Percentiles rank a stretch among this genome's conserved stretches.
phyloP scores from a whole-genome alignment of 2,329 filamentous ascomycete genomes.

The Tolypocladium inflatum region DNA sequence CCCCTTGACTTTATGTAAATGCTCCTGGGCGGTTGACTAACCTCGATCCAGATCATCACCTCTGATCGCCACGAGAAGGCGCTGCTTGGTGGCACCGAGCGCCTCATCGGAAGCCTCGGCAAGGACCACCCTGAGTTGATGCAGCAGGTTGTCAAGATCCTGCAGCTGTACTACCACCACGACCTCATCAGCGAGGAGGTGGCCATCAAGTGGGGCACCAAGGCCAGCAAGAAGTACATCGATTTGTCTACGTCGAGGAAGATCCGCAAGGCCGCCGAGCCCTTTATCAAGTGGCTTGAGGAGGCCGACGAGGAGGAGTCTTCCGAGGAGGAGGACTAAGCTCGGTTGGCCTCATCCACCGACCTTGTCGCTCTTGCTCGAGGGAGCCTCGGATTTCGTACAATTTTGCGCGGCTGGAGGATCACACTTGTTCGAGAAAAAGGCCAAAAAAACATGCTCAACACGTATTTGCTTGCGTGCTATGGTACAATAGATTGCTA shows the following conservation, averaged over 20 bases:
- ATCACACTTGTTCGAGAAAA: not conserved
- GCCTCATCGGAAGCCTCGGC: slow-evolving; percentile 63
- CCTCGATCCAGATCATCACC: slow-evolving; percentile 39
- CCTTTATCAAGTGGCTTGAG: slow-evolving; percentile 89
- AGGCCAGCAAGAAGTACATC: slow-evolving; percentile 97
- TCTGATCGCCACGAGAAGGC: slow-evolving; percentile 94
- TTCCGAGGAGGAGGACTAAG: slow-evolving; percentile 44
- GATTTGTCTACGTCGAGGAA: slow-evolving; percentile 84
- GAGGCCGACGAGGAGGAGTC: slow-evolving; percentile 70
- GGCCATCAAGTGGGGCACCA: slow-evolving; percentile 82
- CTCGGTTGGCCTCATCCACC: not conserved
- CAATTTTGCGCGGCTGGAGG: not conserved
- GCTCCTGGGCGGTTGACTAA: not conserved
- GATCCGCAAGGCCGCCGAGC: slow-evolving; percentile 88
- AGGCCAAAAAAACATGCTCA: not conserved
- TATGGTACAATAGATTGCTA: slow-evolving; percentile 5
- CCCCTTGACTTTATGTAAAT: not conserved
- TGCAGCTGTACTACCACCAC: slow-evolving; percentile 83
- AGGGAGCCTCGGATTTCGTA: not conserved
- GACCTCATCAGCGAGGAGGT: slow-evolving; percentile 85
- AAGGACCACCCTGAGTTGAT: slow-evolving; percentile 72
- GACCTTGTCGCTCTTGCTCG: not conserved
- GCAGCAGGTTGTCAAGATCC: slow-evolving; percentile 70
- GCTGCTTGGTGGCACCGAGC: slow-evolving; percentile 88
- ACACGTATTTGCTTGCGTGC: slow-evolving; percentile 1